Percentiles rank a stretch among this genome's conserved stretches.
These are phyloP conservation scores for Immersiella caudata DNA, from an alignment of 495 filamentous ascomycete species.

Conservation along the genomic window DNA sequence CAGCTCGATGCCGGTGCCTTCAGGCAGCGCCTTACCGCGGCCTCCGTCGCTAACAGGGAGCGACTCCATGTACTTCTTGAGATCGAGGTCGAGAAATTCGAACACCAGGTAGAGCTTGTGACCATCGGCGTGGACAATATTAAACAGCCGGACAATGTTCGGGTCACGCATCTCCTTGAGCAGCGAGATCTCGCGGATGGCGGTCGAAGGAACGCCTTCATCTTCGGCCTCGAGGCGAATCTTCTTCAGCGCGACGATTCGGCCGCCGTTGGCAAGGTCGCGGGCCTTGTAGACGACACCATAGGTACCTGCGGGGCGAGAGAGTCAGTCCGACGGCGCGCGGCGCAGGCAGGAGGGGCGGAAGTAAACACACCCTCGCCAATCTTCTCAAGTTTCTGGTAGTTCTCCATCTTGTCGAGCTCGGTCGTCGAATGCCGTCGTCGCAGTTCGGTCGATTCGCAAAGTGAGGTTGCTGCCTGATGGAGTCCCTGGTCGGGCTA, in stretches of 20 bases:
- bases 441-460: conserved; percentile 5
- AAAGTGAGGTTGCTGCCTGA: not conserved
- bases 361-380: conserved; percentile 75
- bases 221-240: conserved; percentile 97
- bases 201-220: conserved; percentile 94
- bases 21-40: conserved; percentile 82
- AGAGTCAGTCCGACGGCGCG: conserved; percentile 9
- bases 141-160: conserved; percentile 87
- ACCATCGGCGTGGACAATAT: conserved; percentile 95
- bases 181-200: conserved; percentile 94
- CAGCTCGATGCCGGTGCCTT: conserved; percentile 69
- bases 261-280: conserved; percentile 73
- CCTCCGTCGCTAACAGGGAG: conserved; percentile 89
- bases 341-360: conserved; percentile 4
- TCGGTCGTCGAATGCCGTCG: not conserved
- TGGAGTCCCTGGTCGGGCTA: not conserved
- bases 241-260: conserved; percentile 95
- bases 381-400: conserved; percentile 99
- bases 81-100: conserved; percentile 89
- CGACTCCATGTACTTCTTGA: conserved; percentile 99
- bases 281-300: conserved; percentile 92
- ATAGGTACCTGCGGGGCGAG: conserved; percentile 68
- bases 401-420: conserved; percentile 80
- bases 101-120: conserved; percentile 96
- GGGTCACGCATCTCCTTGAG: conserved; percentile 97